phyloP scores from a whole-genome alignment of 148 eudicot genomes.

The Nepenthes mirabilis region DNA sequence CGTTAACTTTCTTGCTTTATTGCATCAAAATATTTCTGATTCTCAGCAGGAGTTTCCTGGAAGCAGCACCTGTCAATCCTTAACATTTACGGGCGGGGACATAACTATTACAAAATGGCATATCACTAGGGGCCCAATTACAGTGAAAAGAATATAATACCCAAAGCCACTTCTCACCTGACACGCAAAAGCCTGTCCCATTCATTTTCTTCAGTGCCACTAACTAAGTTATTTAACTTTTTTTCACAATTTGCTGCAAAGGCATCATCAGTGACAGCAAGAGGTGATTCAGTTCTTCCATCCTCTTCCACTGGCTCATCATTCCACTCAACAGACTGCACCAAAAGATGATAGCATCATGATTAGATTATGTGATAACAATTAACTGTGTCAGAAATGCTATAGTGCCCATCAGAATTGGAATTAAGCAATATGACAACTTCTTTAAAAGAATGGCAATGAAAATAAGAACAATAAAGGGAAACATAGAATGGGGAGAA shows the following conservation, averaged over 20 bases:
- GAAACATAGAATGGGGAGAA: too few species aligned
- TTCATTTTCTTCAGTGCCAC: constrained; percentile 65
- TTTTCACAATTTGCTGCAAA: constrained; percentile 38
- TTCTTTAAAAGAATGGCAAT: too few species aligned
- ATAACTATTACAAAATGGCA: too few species aligned
- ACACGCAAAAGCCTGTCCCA: constrained; percentile 93
- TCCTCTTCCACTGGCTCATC: constrained; percentile 80
- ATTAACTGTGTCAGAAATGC: not conserved
- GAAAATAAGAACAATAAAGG: too few species aligned
- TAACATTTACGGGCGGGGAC: too few species aligned
- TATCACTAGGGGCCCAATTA: too few species aligned
- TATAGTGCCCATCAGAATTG: too few species aligned
- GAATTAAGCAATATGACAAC: too few species aligned
- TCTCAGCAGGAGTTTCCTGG: not conserved
- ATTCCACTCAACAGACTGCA: constrained; percentile 81
- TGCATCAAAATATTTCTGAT: not conserved
- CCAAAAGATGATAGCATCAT: not conserved
- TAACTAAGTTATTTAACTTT: constrained; percentile 35
- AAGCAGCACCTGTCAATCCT: too few species aligned
- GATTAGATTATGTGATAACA: not conserved
- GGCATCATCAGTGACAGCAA: constrained; percentile 31
- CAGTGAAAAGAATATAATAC: not conserved
- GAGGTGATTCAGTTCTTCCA: constrained; percentile 40
- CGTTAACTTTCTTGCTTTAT: not conserved
- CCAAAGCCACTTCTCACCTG: constrained; percentile 38